Percentiles rank a stretch among this genome's conserved stretches.
These are phyloP conservation scores for Usnea hakonensis DNA, from an alignment of 495 filamentous ascomycete species.

Conservation along the genomic window DNA sequence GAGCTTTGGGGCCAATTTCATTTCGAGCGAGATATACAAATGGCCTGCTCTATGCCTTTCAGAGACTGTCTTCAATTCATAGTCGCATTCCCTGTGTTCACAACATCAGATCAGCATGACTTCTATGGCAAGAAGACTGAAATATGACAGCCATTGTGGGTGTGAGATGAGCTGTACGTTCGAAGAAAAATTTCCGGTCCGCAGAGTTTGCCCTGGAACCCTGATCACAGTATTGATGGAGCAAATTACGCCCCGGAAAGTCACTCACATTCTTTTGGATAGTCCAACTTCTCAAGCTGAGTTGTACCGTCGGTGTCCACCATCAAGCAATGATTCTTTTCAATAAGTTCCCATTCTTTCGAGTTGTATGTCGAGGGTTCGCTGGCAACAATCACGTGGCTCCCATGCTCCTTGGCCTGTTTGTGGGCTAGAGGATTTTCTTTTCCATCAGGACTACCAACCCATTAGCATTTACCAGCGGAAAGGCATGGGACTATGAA, in stretches of 20 bases:
- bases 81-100: conserved; percentile 7
- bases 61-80: background rate
- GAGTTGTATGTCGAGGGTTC: conserved; percentile 43
- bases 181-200: too few relatives aligned
- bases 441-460: conserved; percentile 19
- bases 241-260: background rate
- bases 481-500: background rate
- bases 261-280: conserved; percentile 4
- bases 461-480: background rate
- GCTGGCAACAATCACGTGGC: conserved; percentile 43
- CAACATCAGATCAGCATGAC: background rate
- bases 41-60: background rate
- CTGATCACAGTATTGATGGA: too few relatives aligned
- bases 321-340: conserved; percentile 30
- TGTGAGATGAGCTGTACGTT: background rate
- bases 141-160: background rate
- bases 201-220: background rate
- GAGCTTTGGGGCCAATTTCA: background rate
- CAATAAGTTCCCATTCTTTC: conserved; percentile 41
- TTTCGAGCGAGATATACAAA: background rate
- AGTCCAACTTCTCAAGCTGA: conserved; percentile 1
- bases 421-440: conserved; percentile 25
- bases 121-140: background rate
- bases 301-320: conserved; percentile 28
- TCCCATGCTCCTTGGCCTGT: conserved; percentile 30